phyloP scores from a whole-genome alignment of 805 yeast species.

The Barnettozyma pratensis region DNA sequence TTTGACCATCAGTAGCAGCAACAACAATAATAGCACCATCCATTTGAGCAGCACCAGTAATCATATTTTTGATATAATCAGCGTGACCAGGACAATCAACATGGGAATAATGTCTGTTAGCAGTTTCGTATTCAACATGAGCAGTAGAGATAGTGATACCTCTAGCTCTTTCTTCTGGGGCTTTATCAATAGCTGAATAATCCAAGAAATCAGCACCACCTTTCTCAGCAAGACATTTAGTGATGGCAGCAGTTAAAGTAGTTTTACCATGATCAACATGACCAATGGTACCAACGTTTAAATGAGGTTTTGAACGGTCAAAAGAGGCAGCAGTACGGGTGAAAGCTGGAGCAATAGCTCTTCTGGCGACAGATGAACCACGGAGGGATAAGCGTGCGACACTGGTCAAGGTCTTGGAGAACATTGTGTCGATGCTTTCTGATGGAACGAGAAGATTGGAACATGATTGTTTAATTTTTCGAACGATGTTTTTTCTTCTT shows the following conservation, averaged over 20 bases:
- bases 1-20: constrained; percentile 98
- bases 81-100: constrained; percentile 99
- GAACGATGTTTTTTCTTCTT: background rate
- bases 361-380: constrained; percentile 6
- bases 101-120: constrained; percentile 92
- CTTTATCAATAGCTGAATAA: constrained; percentile 89
- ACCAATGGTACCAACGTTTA: constrained; percentile 96
- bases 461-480: background rate
- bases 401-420: constrained; percentile 7
- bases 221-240: constrained; percentile 80
- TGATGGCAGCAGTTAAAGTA: constrained; percentile 96
- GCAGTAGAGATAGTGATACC: constrained; percentile 98
- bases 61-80: constrained; percentile 98
- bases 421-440: constrained; percentile 1
- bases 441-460: background rate
- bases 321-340: constrained; percentile 60
- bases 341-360: constrained; percentile 13
- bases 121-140: constrained; percentile 96
- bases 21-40: constrained; percentile 99
- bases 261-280: constrained; percentile 99
- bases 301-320: constrained; percentile 94
- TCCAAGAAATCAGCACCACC: constrained; percentile 95
- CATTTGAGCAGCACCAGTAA: constrained; percentile 99
- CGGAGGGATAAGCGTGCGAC: constrained; percentile 15
- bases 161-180: constrained; percentile 99